Conservation (phyloP, 2,329 filamentous ascomycete genomes). For the Epichloe hybrida region DNA sequence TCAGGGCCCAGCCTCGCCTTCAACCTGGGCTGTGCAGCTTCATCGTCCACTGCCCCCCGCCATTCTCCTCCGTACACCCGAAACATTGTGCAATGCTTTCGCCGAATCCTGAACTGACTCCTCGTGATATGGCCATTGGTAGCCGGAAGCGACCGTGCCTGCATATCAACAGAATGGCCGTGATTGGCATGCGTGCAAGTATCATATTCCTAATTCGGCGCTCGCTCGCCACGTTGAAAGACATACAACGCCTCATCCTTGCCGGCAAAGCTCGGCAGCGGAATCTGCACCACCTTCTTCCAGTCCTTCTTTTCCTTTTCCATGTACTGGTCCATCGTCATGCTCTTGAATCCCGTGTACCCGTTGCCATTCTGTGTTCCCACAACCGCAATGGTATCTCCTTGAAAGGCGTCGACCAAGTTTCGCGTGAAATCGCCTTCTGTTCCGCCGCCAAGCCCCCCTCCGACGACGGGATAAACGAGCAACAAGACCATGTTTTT, state of each 20-base stretch:
- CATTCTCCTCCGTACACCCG: conserved; percentile 6
- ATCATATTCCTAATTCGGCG: conserved; percentile 9
- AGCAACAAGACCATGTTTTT: conserved; percentile 49
- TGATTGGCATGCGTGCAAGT: neutral
- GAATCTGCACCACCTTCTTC: conserved; percentile 47
- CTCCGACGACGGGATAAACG: conserved; percentile 59
- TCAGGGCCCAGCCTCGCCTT: neutral
- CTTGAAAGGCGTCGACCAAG: conserved; percentile 46
- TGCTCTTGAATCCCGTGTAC: conserved; percentile 54
- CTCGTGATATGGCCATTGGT: neutral
- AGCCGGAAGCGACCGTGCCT: too few relatives aligned
- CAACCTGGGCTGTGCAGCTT: neutral
- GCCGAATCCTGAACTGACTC: neutral
- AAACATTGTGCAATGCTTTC: neutral
- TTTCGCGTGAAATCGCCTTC: conserved; percentile 51
- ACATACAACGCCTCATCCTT: conserved; percentile 66
- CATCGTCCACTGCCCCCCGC: neutral
- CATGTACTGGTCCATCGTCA: conserved; percentile 56
- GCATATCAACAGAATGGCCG: too few relatives aligned
- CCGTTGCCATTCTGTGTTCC: conserved; percentile 64
- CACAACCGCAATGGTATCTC: conserved; percentile 54
- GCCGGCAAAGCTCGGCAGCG: conserved; percentile 60
- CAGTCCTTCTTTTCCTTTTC: conserved; percentile 41
- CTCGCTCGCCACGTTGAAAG: conserved; percentile 38
- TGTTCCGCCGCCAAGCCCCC: conserved; percentile 43